A percentile compares a stretch with the other conserved stretches of the same genome.
These are phyloP conservation scores for Pseudotsuga menziesii DNA, from an alignment of 75 land plant species.

Conservation along the genomic window DNA sequence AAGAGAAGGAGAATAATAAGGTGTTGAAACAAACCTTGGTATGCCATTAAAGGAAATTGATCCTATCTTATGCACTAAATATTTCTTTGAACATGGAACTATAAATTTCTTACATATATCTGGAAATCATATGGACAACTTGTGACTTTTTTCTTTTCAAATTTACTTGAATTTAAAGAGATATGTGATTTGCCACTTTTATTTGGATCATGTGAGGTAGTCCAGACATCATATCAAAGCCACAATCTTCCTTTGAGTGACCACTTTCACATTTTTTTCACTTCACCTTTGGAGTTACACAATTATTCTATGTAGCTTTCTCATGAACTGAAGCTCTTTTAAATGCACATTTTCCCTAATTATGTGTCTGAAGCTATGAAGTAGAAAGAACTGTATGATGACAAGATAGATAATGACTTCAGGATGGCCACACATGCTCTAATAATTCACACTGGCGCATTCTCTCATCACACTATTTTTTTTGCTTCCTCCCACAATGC, in stretches of 20 bases:
- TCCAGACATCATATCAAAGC: conserved; percentile 6
- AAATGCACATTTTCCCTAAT: conserved; percentile 37
- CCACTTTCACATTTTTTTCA: conserved; percentile 11
- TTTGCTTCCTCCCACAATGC: conserved; percentile 29
- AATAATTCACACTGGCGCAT: conserved; percentile 79
- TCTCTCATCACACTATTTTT: conserved; percentile 23
- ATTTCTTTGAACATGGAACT: conserved; percentile 44
- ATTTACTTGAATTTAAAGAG: conserved; percentile 22
- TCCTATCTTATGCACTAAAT: conserved; percentile 72
- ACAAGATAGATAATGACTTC: conserved; percentile 69
- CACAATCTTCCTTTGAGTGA: neutral
- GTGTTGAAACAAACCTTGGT: conserved; percentile 49
- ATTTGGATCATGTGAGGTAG: neutral
- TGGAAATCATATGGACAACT: conserved; percentile 28
- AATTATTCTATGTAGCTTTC: conserved; percentile 19
- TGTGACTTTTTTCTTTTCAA: conserved; percentile 20
- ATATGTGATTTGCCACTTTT: conserved; percentile 15
- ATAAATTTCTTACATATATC: conserved; percentile 51
- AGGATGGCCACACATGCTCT: conserved; percentile 77
- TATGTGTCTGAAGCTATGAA: conserved; percentile 57
- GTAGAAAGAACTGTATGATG: conserved; percentile 52
- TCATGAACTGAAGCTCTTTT: conserved; percentile 13
- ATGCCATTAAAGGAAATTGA: conserved; percentile 59
- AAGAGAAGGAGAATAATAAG: conserved; percentile 18
- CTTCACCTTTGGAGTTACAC: conserved; percentile 17